These are phyloP conservation scores for Mucor racemosus DNA, from an alignment of 371 early-diverging fungal genomes.

Conservation along the genomic window DNA sequence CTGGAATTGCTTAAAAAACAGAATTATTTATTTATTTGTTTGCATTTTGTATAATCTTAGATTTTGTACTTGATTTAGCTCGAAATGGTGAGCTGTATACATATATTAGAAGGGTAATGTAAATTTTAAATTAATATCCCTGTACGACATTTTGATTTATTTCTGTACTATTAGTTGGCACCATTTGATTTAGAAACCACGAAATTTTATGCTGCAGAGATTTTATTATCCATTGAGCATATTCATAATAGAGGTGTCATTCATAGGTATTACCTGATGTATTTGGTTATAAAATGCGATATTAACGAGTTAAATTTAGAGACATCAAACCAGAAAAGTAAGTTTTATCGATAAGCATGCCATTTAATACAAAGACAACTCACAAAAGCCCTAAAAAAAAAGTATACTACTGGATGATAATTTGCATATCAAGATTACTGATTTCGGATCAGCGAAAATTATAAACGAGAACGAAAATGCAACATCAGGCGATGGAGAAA, in stretches of 20 bases:
- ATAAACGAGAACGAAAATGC: constrained; percentile 33
- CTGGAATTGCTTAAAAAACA: no score
- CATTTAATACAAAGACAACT: no score
- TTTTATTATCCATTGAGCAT: constrained; percentile 84
- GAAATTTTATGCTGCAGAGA: constrained; percentile 87
- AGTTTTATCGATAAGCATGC: not conserved
- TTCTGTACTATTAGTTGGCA: constrained; percentile 55
- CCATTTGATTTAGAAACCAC: constrained; percentile 72
- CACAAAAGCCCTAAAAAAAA: not conserved
- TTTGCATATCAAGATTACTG: constrained; percentile 93
- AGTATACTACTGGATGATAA: constrained; percentile 82
- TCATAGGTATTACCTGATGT: constrained; percentile 57
- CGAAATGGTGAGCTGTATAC: constrained; percentile 91
- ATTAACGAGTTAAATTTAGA: constrained; percentile 32
- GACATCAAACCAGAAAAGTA: constrained; percentile 93
- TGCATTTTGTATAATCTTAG: constrained; percentile 28
- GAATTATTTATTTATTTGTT: no score
- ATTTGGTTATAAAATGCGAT: not conserved
- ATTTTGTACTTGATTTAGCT: constrained; percentile 90
- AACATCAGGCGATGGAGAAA: constrained; percentile 7
- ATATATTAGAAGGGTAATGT: constrained; percentile 65
- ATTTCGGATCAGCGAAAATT: constrained; percentile 98
- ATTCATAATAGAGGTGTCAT: constrained; percentile 84
- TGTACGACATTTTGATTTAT: not conserved
- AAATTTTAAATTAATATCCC: not conserved